A percentile compares a stretch with the other conserved stretches of the same genome.
phyloP scores from a whole-genome alignment of 495 filamentous ascomycete species.

The Tuber microsphaerosporum region DNA sequence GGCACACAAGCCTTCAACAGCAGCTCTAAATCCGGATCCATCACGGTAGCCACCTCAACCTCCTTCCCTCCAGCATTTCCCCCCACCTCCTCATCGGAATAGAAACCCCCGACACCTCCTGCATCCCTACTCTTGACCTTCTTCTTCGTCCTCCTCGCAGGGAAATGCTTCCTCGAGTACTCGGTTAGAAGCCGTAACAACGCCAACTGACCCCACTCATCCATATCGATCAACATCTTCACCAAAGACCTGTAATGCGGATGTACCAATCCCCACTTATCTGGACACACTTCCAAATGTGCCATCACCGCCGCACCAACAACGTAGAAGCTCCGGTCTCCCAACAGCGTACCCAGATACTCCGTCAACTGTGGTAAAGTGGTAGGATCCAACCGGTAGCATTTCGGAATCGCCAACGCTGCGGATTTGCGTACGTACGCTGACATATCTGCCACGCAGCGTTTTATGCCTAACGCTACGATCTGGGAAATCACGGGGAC shows the following conservation, averaged over 20 bases:
- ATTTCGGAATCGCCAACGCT: constrained; percentile 93
- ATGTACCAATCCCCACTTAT: constrained; percentile 79
- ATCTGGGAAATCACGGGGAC: constrained; percentile 99
- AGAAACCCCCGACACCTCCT: constrained; percentile 61
- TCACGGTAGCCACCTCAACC: constrained; percentile 52
- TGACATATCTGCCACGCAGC: constrained; percentile 87
- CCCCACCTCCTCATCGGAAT: constrained; percentile 58
- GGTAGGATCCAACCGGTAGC: constrained; percentile 82
- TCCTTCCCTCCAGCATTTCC: constrained; percentile 45
- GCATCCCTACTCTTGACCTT: constrained; percentile 44
- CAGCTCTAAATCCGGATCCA: constrained; percentile 78
- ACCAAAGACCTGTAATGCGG: constrained; percentile 76
- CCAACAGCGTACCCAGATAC: constrained; percentile 66
- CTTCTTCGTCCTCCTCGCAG: constrained; percentile 54
- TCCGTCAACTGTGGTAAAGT: constrained; percentile 78
- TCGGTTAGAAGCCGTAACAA: constrained; percentile 70
- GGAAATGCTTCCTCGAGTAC: constrained; percentile 86
- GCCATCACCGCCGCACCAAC: constrained; percentile 85
- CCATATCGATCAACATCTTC: constrained; percentile 94
- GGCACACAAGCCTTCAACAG: constrained; percentile 72
- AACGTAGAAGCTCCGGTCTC: constrained; percentile 90
- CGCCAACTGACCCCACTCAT: constrained; percentile 91
- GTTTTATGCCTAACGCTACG: constrained; percentile 89
- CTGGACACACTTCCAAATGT: constrained; percentile 80
- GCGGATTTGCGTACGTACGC: constrained; percentile 87